phyloP scores from a whole-genome alignment of 352 stramenopile genomes.

The Phytophthora hybrid region DNA sequence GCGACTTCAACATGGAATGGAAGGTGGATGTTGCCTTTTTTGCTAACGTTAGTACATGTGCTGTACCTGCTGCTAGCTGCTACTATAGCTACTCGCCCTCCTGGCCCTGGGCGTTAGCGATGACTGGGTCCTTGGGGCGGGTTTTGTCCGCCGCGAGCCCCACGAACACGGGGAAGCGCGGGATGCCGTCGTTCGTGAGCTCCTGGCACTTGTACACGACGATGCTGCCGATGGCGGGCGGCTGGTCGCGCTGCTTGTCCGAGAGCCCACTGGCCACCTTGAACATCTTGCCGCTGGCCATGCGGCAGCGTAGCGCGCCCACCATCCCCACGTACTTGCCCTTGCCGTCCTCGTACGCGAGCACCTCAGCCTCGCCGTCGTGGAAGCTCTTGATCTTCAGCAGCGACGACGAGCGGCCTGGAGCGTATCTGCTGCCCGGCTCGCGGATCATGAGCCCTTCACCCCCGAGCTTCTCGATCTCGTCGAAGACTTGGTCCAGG shows the following conservation, averaged over 20 bases:
- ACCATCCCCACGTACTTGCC: conserved; percentile 71
- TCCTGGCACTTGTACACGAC: conserved; percentile 88
- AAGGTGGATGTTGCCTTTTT: too few species aligned
- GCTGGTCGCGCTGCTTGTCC: conserved; percentile 57
- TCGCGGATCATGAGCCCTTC: conserved; percentile 83
- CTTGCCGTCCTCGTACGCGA: conserved; percentile 74
- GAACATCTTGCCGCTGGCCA: conserved; percentile 77
- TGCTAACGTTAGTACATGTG: too few species aligned
- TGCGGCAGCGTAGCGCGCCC: conserved; percentile 65
- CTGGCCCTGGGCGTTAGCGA: conserved; percentile 44
- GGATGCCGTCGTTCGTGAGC: conserved; percentile 72
- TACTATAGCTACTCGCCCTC: too few species aligned
- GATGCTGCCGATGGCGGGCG: conserved; percentile 62
- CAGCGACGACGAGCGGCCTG: conserved; percentile 60
- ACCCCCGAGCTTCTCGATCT: conserved; percentile 65
- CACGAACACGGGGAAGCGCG: conserved; percentile 79
- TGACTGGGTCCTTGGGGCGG: conserved; percentile 55
- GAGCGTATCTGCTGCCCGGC: conserved; percentile 57
- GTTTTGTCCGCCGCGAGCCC: conserved; percentile 66
- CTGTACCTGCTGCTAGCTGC: too few species aligned
- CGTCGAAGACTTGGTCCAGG: conserved; percentile 60
- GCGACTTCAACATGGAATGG: neutral
- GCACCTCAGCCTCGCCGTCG: conserved; percentile 70
- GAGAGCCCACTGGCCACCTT: conserved; percentile 76
- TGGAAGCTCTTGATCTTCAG: conserved; percentile 86